Evolutionary conservation across 208 protist genomes (phyloP), one percentile per base, ranked within the genome.

Genomic region (Leishmania gerbilli): DNA sequence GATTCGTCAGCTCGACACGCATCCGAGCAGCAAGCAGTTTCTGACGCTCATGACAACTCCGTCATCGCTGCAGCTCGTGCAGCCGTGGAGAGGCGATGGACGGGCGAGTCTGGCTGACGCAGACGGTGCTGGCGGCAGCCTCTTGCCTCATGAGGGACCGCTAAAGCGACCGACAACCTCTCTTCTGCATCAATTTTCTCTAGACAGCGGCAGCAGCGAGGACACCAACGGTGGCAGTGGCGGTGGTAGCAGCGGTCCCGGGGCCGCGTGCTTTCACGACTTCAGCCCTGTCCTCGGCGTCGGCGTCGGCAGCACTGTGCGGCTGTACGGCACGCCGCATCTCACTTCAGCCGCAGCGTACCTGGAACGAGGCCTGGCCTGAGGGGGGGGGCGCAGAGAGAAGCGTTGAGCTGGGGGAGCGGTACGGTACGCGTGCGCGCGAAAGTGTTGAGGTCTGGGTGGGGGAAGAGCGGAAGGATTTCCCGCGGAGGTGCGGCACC

Each of bases 11-110:
- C 77, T 95, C 62, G 88, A 88, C 71, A 84, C 91, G 51, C 92
- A 95, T 74, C 77, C 84, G 27, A 89, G 87, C 75, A 83, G 79
- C 74, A 76, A 87, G 68, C 80, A 75, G 2, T 80, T 95, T 31
- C 85, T 89, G 53, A 91, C 92, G 3, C 79, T 93, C 72, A 84
- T 89, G 24, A 88, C 89, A 45, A 93, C 89, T 27, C 64, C 87
- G n/a, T 81, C 89, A 79, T 67, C 84, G 42, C 77, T 93, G 78
- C 78, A 87, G 74, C 64, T 86, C 21, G 31, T 83, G 79, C 78
- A 86, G 71, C 85, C 85, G 17, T 69, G 76, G 19, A 34, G 42
- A 49, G 21, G 19, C n/a, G 19, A 74, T 31, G 40, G 53, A n/a
- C 31, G 34, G 72, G 51, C 72, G 51, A 45, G 47, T 7, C n/a